These are phyloP conservation scores for Panicum virgatum DNA, from an alignment of 202 grass and related monocot species.

Conservation along the genomic window DNA sequence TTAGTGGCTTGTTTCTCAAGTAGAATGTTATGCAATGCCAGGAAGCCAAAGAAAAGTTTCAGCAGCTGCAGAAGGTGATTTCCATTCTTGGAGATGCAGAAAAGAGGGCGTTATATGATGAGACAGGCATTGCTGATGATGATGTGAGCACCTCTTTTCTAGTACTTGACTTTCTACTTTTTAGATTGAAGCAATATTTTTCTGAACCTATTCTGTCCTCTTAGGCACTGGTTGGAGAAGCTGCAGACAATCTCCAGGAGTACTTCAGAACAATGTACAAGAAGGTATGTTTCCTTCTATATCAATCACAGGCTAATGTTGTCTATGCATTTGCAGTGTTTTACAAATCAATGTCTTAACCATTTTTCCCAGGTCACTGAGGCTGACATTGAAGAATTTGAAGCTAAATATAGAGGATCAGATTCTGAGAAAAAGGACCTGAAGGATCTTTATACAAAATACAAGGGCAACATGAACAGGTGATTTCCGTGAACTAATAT, in stretches of 20 bases:
- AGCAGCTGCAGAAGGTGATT: constrained; percentile 94
- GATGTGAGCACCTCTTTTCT: constrained; percentile 61
- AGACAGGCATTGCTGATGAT: constrained; percentile 85
- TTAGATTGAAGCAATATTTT: background rate
- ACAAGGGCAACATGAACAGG: constrained; percentile 93
- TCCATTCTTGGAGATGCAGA: constrained; percentile 94
- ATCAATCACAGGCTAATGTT: constrained; percentile 1
- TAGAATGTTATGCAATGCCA: constrained; percentile 31
- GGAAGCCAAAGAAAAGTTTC: constrained; percentile 98
- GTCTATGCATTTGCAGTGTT: background rate
- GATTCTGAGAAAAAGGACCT: constrained; percentile 93
- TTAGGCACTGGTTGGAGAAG: constrained; percentile 78
- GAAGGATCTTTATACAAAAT: constrained; percentile 77
- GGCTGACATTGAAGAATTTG: constrained; percentile 97
- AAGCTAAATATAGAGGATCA: constrained; percentile 96
- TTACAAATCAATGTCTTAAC: constrained; percentile 5
- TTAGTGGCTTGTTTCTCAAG: constrained; percentile 23
- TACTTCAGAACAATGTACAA: constrained; percentile 87
- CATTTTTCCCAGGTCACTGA: constrained; percentile 59
- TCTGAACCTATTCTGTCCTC: constrained; percentile 18
- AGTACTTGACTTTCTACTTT: background rate
- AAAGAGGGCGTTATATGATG: constrained; percentile 83
- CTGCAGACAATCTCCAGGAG: constrained; percentile 76
- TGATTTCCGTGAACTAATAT: constrained; percentile 18
- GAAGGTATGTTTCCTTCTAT: constrained; percentile 50